Base-by-base conservation (phyloP, 2,329 filamentous ascomycete genomes). In the Sporothrix brunneoviolacea region DNA sequence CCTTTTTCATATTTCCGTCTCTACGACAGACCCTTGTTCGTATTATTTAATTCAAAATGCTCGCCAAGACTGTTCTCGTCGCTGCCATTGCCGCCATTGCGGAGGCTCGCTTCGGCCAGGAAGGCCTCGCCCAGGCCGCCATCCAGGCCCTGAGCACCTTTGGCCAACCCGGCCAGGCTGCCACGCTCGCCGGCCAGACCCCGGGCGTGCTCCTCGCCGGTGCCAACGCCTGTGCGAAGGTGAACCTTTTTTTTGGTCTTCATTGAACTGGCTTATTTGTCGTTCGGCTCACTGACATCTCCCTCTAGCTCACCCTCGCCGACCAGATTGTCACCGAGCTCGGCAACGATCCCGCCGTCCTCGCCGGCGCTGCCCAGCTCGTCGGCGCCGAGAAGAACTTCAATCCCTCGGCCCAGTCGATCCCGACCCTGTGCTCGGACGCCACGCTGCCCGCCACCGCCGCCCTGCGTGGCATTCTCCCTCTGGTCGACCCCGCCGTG, bases 241-340 rank as follows among this genome's bases (percentile, higher is more conserved):
- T 45, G n/a, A n/a, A n/a, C n/a, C n/a, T n/a, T n/a, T n/a, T n/a
- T n/a, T n/a, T n/a, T n/a, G n/a, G n/a, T n/a, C n/a, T n/a, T n/a
- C n/a, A n/a, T n/a, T n/a, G n/a, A n/a, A n/a, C n/a, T n/a, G n/a
- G n/a, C n/a, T n/a, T n/a, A n/a, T n/a, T n/a, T n/a, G n/a, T n/a
- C n/a, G n/a, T n/a, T n/a, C n/a, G n/a, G n/a, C n/a, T n/a, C n/a
- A n/a, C n/a, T n/a, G n/a, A n/a, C n/a, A n/a, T n/a, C n/a, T n/a
- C n/a, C n/a, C n/a, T n/a, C 18, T 40, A 77, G 73, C 79, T 86
- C 57, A 66, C 66, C 21, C 77, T 80, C 39, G 83, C 80, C 55
- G 83, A 86, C 60, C 63, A 80, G 61, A 83, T 86, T 60, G 72
- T 85, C 54, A 59, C 72, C n/a, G 67, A 78, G 43, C 79, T 84